Conservation (phyloP, 1,284 basidiomycete species). For the Ganoderma resinaceum region DNA sequence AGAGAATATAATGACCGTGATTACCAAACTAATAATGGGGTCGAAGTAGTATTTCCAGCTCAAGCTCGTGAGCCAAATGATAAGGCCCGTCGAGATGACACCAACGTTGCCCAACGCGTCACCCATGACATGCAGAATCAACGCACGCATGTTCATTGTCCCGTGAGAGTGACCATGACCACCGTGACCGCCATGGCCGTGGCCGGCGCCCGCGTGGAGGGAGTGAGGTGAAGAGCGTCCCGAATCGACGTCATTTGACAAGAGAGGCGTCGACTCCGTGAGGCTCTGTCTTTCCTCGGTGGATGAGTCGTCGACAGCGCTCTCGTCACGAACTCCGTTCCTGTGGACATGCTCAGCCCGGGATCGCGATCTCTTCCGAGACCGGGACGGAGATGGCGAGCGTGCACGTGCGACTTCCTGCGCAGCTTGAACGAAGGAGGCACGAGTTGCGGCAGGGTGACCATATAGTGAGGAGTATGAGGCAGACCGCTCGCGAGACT, state of each 20-base stretch:
- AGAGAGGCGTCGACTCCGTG: conserved; percentile 37
- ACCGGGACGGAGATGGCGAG: conserved; percentile 52
- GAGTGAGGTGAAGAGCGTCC: conserved; percentile 33
- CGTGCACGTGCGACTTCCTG: conserved; percentile 76
- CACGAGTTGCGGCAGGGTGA: conserved; percentile 90
- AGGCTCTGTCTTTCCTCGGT: conserved; percentile 14
- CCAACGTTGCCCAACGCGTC: conserved; percentile 98
- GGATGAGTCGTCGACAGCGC: conserved; percentile 15
- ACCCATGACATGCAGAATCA: conserved; percentile 94
- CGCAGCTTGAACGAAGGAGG: conserved; percentile 88
- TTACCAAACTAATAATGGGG: conserved; percentile 92
- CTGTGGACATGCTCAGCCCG: conserved; percentile 34
- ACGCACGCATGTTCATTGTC: conserved; percentile 98
- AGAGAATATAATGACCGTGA: conserved; percentile 97
- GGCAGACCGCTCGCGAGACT: conserved; percentile 51
- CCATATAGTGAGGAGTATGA: conserved; percentile 71
- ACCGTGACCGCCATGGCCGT: conserved; percentile 23
- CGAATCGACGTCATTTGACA: conserved; percentile 27
- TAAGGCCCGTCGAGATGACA: conserved; percentile 92
- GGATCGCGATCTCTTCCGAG: conserved; percentile 35
- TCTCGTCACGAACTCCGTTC: conserved; percentile 26
- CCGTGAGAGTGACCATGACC: conserved; percentile 69
- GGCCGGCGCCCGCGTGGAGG: conserved; percentile 16
- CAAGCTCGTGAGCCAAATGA: conserved; percentile 89
- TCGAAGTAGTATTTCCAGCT: conserved; percentile 91